Conservation (phyloP, 441 rosid species). For the Adansonia gregorii region DNA sequence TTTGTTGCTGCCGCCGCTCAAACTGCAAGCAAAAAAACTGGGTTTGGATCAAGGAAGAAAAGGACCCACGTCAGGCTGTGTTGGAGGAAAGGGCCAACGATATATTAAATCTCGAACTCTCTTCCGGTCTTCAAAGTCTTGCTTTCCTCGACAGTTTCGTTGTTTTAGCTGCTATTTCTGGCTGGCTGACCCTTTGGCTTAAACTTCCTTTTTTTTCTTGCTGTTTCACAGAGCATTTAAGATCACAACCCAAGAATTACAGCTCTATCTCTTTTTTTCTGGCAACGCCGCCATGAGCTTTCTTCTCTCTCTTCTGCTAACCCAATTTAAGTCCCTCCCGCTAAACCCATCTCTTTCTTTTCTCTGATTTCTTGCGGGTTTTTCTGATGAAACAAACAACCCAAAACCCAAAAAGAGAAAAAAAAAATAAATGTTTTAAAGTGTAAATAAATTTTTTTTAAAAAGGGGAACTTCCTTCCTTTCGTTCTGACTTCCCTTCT, state of each 20-base stretch:
- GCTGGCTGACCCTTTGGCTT: neutral
- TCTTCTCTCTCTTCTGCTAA: constrained; percentile 38
- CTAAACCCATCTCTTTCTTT: constrained; percentile 31
- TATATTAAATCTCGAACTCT: no score
- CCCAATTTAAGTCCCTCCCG: constrained; percentile 31
- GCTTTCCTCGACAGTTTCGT: neutral
- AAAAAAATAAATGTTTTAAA: neutral
- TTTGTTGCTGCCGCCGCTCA: neutral
- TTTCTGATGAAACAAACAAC: constrained; percentile 6
- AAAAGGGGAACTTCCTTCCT: neutral
- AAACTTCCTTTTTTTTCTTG: neutral
- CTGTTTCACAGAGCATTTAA: constrained; percentile 30
- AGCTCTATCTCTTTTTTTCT: constrained; percentile 33
- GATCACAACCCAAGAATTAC: constrained; percentile 32
- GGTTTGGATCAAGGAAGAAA: neutral
- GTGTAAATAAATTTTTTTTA: neutral
- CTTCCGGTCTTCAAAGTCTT: no score
- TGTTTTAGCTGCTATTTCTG: neutral
- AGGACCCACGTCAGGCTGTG: neutral
- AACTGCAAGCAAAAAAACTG: constrained; percentile 11
- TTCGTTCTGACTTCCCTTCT: no score
- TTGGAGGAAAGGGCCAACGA: neutral
- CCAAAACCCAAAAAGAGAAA: neutral
- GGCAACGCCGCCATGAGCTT: constrained; percentile 56
- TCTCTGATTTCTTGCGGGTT: constrained; percentile 40